phyloP scores from a whole-genome alignment of 768 basidiomycete genomes.

The Podaxis rugospora region DNA sequence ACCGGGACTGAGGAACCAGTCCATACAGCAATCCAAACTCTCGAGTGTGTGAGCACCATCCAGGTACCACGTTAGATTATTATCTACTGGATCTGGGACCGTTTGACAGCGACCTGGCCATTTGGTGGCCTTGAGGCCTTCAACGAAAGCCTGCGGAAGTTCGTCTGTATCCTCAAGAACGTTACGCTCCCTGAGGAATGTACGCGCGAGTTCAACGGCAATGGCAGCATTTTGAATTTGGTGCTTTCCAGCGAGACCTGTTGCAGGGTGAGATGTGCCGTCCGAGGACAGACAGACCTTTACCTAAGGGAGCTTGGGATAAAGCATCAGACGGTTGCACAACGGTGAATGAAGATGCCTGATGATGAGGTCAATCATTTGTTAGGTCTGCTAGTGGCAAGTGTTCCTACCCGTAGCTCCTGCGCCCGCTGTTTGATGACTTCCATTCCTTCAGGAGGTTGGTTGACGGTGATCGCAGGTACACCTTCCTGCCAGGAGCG shows the following conservation, averaged over 20 bases:
- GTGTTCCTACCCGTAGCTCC: slow-evolving; percentile 51
- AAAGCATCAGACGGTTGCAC: slow-evolving; percentile 35
- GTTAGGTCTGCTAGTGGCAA: background rate
- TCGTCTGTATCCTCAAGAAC: slow-evolving; percentile 20
- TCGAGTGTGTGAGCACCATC: slow-evolving; percentile 96
- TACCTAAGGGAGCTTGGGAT: slow-evolving; percentile 47
- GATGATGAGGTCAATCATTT: slow-evolving; percentile 10
- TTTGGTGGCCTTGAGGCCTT: slow-evolving; percentile 61
- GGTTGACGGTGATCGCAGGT: slow-evolving; percentile 81
- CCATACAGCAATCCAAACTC: slow-evolving; percentile 78
- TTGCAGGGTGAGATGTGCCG: background rate
- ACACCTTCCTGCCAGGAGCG: slow-evolving; percentile 53
- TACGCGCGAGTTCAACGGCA: slow-evolving; percentile 67
- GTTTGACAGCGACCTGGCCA: slow-evolving; percentile 98
- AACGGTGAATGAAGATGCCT: slow-evolving; percentile 70
- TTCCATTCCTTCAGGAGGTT: slow-evolving; percentile 62
- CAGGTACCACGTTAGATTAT: slow-evolving; percentile 74
- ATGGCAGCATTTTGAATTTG: slow-evolving; percentile 87
- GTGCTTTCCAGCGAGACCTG: slow-evolving; percentile 83
- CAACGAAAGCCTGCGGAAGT: slow-evolving; percentile 50
- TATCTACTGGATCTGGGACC: slow-evolving; percentile 54
- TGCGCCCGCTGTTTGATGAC: slow-evolving; percentile 65
- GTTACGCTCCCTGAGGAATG: slow-evolving; percentile 48
- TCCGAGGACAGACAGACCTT: slow-evolving; percentile 35
- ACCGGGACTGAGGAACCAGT: slow-evolving; percentile 78